Base-by-base conservation (phyloP, 805 yeast species). In the Alloascoidea hylecoeti region DNA sequence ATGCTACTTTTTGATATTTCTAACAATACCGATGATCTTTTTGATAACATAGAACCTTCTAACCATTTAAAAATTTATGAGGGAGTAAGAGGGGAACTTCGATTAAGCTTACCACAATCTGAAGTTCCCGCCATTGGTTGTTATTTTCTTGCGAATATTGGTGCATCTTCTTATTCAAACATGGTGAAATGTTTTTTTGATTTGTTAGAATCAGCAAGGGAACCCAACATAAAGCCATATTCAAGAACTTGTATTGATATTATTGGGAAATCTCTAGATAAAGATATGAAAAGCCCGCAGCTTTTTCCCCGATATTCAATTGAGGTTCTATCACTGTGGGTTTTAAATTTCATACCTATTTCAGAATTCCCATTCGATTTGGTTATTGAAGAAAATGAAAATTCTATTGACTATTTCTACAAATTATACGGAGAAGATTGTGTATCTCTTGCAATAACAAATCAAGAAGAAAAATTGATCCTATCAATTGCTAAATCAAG, bases 191-290 rank as follows among this genome's bases (percentile, higher is more conserved):
- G 30, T n/a, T 23, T 23, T 23, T 23, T 23, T n/a, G 30, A 23
- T 23, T n/a, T 23, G n/a, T 23, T 23, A 23, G 30, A 23, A n/a
- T 23, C 30, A n/a, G 30, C 30, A 23, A 23, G 30, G n/a, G 9
- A 9, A 9, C 13, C 9, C n/a, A 23, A 9, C 9, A 23, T 23
- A 23, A 9, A 9, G 30, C 30, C 30, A 23, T 23, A 23, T 23
- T 23, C 30, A 9, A 23, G n/a, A n/a, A 23, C 13, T 9, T 23
- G 30, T 23, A n/a, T 23, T 9, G 30, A 23, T 9, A 9, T 9
- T 9, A 23, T 23, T 9, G 30, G 13, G n/a, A 9, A 23, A n/a
- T 23, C 30, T 9, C 13, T 9, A 23, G n/a, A 23, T n/a, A 23
- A 23, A 9, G 30, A n/a, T 23, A 9, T n/a, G n/a, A 23, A 23